Conservation (phyloP, 805 yeast species). For the Brettanomyces nanus region DNA sequence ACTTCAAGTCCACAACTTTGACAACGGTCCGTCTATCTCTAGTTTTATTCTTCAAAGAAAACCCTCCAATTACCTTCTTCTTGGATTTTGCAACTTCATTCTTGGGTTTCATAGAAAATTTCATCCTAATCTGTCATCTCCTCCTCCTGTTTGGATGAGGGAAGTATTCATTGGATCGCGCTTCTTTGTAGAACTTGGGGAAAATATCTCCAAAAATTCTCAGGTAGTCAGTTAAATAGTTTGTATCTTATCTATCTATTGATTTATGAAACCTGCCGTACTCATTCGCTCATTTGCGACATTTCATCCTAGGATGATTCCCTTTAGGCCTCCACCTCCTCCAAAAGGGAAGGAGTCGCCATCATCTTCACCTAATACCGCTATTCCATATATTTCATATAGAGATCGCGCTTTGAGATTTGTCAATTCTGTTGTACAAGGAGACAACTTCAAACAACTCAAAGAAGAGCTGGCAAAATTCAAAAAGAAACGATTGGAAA, state of each 20-base stretch:
- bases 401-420: too few relatives aligned
- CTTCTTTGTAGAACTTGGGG: too few relatives aligned
- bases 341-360: neutral
- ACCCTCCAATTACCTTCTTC: slow-evolving; percentile 23
- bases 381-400: too few relatives aligned
- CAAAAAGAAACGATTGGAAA: slow-evolving; percentile 16
- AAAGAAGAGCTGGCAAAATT: slow-evolving; percentile 24
- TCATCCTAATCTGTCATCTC: too few relatives aligned
- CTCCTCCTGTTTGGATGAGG: neutral
- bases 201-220: too few relatives aligned
- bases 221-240: too few relatives aligned
- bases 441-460: slow-evolving; percentile 26
- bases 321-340: neutral
- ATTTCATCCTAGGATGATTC: neutral
- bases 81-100: slow-evolving; percentile 10
- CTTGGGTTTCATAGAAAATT: slow-evolving; percentile 31
- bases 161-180: neutral
- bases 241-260: too few relatives aligned
- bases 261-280: too few relatives aligned
- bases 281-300: too few relatives aligned
- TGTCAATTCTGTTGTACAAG: slow-evolving; percentile 21
- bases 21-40: neutral
- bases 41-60: slow-evolving; percentile 23
- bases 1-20: neutral
- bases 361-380: too few relatives aligned